These are phyloP conservation scores for Fusarium sp. DNA, from an alignment of 2,329 filamentous ascomycete species.

Conservation along the genomic window DNA sequence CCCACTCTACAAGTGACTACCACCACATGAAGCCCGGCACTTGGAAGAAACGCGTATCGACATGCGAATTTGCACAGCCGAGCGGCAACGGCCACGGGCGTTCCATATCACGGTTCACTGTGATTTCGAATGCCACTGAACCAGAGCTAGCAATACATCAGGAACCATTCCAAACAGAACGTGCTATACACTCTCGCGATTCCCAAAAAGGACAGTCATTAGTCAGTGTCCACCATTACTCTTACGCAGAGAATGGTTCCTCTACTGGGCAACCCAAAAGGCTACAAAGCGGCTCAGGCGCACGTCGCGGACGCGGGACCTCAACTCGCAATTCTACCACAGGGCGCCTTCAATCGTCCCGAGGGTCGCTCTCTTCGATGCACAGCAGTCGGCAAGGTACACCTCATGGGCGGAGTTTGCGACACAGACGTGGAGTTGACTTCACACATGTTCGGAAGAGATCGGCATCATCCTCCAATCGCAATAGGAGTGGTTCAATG, in stretches of 20 bases:
- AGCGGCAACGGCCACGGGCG: slow-evolving; percentile 59
- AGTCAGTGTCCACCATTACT: slow-evolving; percentile 72
- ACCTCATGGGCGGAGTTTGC: slow-evolving; percentile 52
- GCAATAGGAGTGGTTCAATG: slow-evolving; percentile 28
- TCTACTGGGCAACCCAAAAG: slow-evolving; percentile 43
- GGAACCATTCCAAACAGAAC: slow-evolving; percentile 82
- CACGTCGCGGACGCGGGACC: slow-evolving; percentile 43
- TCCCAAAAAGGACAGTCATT: slow-evolving; percentile 69
- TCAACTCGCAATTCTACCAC: slow-evolving; percentile 44
- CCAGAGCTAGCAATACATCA: slow-evolving; percentile 67
- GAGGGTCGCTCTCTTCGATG: slow-evolving; percentile 60
- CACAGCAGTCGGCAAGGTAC: slow-evolving; percentile 56
- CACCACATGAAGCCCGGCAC: slow-evolving; percentile 75
- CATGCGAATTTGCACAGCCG: slow-evolving; percentile 64
- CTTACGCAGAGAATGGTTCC: slow-evolving; percentile 42
- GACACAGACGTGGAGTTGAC: slow-evolving; percentile 63
- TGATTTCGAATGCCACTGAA: slow-evolving; percentile 69
- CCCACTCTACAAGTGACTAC: slow-evolving; percentile 90
- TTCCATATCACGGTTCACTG: slow-evolving; percentile 69
- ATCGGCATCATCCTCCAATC: slow-evolving; percentile 45
- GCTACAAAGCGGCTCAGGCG: slow-evolving; percentile 48
- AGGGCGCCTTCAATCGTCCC: slow-evolving; percentile 46
- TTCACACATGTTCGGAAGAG: slow-evolving; percentile 61
- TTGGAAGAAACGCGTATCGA: slow-evolving; percentile 69
- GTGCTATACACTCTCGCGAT: slow-evolving; percentile 52